A percentile compares a stretch with the other conserved stretches of the same genome.
These are phyloP conservation scores for Terana coerulea DNA, from an alignment of 768 basidiomycete species.

Conservation along the genomic window DNA sequence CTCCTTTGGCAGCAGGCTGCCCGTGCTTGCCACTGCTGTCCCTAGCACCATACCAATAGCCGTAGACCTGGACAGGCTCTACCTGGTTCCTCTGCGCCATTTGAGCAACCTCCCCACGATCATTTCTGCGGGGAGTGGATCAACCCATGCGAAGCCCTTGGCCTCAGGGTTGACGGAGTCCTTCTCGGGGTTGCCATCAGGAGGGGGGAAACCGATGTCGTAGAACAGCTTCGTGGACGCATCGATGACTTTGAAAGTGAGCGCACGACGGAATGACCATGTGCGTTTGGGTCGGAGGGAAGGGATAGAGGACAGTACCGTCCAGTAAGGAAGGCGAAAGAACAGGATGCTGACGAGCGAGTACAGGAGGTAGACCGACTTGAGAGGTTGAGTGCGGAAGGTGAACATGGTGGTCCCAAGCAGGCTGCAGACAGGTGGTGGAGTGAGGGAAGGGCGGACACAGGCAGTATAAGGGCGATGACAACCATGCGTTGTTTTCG, in stretches of 20 bases:
- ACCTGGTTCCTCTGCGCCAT: conserved; percentile 20
- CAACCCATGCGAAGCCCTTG: conserved; percentile 3
- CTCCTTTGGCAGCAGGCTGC: not conserved
- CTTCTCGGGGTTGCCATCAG: not conserved
- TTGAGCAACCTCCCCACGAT: conserved; percentile 23
- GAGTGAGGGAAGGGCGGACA: no score
- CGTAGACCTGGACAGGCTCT: conserved; percentile 16
- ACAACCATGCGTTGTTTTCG: no score
- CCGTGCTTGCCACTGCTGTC: not conserved
- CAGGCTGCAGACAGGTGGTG: no score
- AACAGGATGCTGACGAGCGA: not conserved
- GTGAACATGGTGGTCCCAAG: conserved; percentile 1
- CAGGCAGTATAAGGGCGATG: no score
- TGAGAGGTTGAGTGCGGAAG: conserved; percentile 6
- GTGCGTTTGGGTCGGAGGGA: not conserved
- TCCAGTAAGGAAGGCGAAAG: conserved; percentile 6
- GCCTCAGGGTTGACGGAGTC: not conserved
- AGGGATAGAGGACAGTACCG: not conserved
- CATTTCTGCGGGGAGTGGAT: conserved; percentile 7
- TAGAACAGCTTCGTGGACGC: not conserved
- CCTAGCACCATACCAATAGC: conserved; percentile 18
- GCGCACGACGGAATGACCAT: not conserved
- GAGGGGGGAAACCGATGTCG: not conserved
- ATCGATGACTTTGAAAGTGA: not conserved
- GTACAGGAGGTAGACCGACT: conserved; percentile 1